Evolutionary conservation across 2,329 filamentous ascomycete genomes (phyloP), one percentile per base, ranked within the genome.

Genomic region (Orbilia blumenaviensis): DNA sequence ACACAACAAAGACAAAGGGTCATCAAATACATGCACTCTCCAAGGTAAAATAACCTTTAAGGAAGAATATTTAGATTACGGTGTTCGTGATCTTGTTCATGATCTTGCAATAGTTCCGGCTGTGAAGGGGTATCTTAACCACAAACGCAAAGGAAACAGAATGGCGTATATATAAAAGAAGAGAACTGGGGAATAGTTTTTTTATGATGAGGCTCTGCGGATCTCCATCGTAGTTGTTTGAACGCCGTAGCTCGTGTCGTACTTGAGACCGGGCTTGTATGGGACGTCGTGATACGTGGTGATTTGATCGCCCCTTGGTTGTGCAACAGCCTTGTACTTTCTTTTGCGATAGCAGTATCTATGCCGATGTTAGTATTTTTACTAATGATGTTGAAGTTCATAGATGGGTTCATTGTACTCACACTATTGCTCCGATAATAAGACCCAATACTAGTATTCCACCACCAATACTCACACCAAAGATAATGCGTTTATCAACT

Each of bases 401-500:
- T 3, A 8, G 1, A 14, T 14, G 12, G 9, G 1, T 1, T n/a
- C 29, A n/a, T n/a, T 54, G 1, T 56, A 56, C 52, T 56, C 52
- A 56, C 52, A 56, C 38, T 14, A 56, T 23, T 3, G 16, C 18
- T 38, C 58, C 81, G 38, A 82, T 66, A 2, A 81, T 67, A 2
- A 79, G 82, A 5, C 81, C 71, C 2, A 87, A 21, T 1, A 84
- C 78, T 0, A 85, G 83, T 0, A 85, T 80, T 0, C 84, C 85
- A 8, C 86, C 60, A 0, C 86, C 86, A 0, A 87, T 83, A 42
- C 83, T 83, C 0, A 87, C 79, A 2, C 86, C 86, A 25, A 87
- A 82, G 48, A 87, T 84, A 34, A 86, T 63, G 21, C 83, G 83
- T 29, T 84, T 85, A n/a, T 82, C 82, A 1, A 84, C 82, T 0